phyloP scores from a whole-genome alignment of 139 green algal species.

The Coelastrella sp. region DNA sequence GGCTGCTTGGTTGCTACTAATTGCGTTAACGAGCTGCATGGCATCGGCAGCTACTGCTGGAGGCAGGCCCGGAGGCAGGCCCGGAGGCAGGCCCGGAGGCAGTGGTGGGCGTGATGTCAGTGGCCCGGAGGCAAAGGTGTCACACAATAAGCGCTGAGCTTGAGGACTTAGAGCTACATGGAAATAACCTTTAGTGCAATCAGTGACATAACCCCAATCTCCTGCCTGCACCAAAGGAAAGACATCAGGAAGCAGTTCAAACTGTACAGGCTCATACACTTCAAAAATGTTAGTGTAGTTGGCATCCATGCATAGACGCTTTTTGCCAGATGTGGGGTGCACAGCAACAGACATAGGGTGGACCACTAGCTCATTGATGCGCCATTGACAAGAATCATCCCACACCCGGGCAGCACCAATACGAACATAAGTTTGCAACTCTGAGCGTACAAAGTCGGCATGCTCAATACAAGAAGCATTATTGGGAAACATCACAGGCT shows the following conservation, averaged over 20 bases:
- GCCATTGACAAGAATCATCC: neutral
- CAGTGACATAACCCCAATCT: slow-evolving; percentile 19
- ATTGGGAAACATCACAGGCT: slow-evolving; percentile 37
- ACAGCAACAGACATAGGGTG: slow-evolving; percentile 39
- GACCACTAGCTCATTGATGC: neutral
- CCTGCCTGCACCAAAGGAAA: slow-evolving; percentile 1
- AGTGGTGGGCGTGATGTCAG: too few relatives aligned
- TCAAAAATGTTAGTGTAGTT: slow-evolving; percentile 42
- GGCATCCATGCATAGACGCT: slow-evolving; percentile 26
- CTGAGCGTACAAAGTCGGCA: slow-evolving; percentile 12
- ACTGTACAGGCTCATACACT: slow-evolving; percentile 22
- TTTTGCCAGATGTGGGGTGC: neutral
- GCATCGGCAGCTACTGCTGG: too few relatives aligned
- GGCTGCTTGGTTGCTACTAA: too few relatives aligned
- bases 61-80: too few relatives aligned
- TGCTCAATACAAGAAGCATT: slow-evolving; percentile 9
- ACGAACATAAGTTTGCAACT: slow-evolving; percentile 10
- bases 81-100: too few relatives aligned
- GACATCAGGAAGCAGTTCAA: slow-evolving; percentile 38
- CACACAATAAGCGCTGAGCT: neutral
- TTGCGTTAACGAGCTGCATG: too few relatives aligned
- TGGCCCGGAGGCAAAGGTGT: too few relatives aligned
- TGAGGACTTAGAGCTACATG: neutral
- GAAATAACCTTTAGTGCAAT: slow-evolving; percentile 29
- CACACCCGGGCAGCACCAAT: neutral